Base-by-base conservation (phyloP, 371 early-diverging fungal species). In the Mortierella sp. region DNA sequence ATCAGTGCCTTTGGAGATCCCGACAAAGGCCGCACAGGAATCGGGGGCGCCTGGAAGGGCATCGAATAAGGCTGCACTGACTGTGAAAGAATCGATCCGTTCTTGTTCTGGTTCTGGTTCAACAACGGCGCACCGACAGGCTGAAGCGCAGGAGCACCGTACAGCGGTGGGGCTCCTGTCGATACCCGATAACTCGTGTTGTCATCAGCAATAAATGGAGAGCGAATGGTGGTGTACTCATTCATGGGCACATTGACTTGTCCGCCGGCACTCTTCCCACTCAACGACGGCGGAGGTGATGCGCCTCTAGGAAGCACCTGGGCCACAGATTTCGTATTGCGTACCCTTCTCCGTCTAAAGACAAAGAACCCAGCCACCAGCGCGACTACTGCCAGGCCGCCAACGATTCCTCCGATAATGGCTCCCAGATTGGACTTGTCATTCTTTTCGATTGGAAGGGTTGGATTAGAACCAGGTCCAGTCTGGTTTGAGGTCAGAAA, bases 321-420 rank as follows among this genome's bases (percentile, higher is more conserved):
- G 8, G 10, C 0, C 4, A 24, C 11, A 10, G 41, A 24, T 10
- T 68, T 68, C 21, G 14, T 35, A 18, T 68, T 68, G 24, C 43
- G 68, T 0, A 41, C 41, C 43, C 35, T 72, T 54, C 72, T 65
- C 11, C 27, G 16, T 10, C 54, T 54, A n/a, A 74, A 46, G 24
- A 78, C 38, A 14, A 75, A 44, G 21, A 82, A 46, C 11, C 63
- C 82, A 2, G 60, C 78, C 16, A 58, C 41, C 24, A 77, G 68
- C 0, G 74, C 48, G 24, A 80, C 55, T 2, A 80, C 29, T 2
- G 70, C 78, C 6, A 81, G 35, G 2, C 81, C 84, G 14, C 79
- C 85, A n/a, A 81, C 75, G 5, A 63, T 54, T 16, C 85, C 85
- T 4, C 85, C 85, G 11, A 82, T 75, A 27, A 79, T 82, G n/a